Percentiles rank a stretch among this genome's conserved stretches.
These are phyloP conservation scores for Pythium vanterpoolii DNA, from an alignment of 352 stramenopile species.

Conservation along the genomic window DNA sequence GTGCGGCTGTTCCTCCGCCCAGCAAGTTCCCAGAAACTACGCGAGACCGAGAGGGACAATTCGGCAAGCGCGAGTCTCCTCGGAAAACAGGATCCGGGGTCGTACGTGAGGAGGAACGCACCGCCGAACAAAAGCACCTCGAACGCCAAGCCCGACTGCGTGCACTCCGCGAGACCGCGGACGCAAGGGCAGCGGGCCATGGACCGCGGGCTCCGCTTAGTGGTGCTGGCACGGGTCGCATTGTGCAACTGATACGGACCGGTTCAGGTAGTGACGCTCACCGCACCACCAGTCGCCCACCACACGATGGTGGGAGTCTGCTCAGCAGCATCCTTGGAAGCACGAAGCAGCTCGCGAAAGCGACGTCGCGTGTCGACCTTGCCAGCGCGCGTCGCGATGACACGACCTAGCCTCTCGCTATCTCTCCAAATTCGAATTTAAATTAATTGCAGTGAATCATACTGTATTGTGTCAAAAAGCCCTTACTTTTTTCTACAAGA, in stretches of 20 bases:
- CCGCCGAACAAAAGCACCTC: conserved; percentile 23
- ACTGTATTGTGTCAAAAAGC: too few relatives aligned
- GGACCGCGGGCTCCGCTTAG: not conserved
- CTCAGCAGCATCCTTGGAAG: conserved; percentile 67
- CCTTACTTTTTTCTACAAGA: conserved; percentile 68
- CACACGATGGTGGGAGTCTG: conserved; percentile 30
- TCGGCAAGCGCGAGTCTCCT: not conserved
- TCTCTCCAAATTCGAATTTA: too few relatives aligned
- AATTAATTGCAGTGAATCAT: too few relatives aligned
- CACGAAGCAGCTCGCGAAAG: conserved; percentile 51
- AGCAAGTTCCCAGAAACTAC: not conserved
- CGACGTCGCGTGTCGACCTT: conserved; percentile 68
- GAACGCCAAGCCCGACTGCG: conserved; percentile 22
- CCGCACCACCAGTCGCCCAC: not conserved
- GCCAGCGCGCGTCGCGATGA: conserved; percentile 35
- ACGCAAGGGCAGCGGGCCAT: not conserved
- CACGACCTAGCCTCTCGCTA: too few relatives aligned
- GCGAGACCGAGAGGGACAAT: not conserved
- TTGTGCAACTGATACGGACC: conserved; percentile 21
- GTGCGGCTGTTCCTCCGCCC: not conserved
- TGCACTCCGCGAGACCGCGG: conserved; percentile 4
- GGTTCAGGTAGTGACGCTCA: not conserved
- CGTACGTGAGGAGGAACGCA: conserved; percentile 5
- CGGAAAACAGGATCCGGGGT: not conserved
- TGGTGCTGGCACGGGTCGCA: conserved; percentile 10